A percentile compares a stretch with the other conserved stretches of the same genome.
Conservation (phyloP, 106 monocot genomes). For the Agapanthus africanus region DNA sequence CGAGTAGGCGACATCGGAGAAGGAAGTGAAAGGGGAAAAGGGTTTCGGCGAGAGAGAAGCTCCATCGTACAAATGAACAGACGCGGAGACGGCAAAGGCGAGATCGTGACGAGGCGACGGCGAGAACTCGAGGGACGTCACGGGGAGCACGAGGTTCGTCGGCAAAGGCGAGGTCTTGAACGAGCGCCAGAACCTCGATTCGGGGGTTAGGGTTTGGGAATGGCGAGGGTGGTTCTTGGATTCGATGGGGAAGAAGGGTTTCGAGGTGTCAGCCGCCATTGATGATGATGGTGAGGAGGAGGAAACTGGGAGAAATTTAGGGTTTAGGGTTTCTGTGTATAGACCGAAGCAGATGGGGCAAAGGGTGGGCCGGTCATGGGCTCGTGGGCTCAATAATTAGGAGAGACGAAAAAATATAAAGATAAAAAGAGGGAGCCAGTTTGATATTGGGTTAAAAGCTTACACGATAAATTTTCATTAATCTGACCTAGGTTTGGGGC, state of each 20-base stretch:
- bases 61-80: conserved; percentile 48
- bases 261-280: conserved; percentile 31
- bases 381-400: no score
- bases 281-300: conserved; percentile 3
- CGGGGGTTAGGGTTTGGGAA: conserved; percentile 30
- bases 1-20: conserved; percentile 73
- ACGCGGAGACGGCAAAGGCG: conserved; percentile 53
- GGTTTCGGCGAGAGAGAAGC: conserved; percentile 38
- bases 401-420: no score
- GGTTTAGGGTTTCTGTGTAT: conserved; percentile 13
- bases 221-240: conserved; percentile 21
- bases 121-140: conserved; percentile 73
- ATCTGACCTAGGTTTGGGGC: no score
- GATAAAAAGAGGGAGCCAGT: no score
- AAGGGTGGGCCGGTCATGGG: no score
- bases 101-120: conserved; percentile 49
- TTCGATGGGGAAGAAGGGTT: conserved; percentile 53
- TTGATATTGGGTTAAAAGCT: no score
- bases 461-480: no score
- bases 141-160: conserved; percentile 42
- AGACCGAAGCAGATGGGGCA: no score
- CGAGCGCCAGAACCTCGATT: conserved; percentile 76
- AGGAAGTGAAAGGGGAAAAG: conserved; percentile 41
- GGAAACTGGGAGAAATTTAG: no score
- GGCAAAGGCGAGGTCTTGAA: conserved; percentile 51